Base-by-base conservation (phyloP, 2,329 filamentous ascomycete genomes). In the Penicillium sp. region DNA sequence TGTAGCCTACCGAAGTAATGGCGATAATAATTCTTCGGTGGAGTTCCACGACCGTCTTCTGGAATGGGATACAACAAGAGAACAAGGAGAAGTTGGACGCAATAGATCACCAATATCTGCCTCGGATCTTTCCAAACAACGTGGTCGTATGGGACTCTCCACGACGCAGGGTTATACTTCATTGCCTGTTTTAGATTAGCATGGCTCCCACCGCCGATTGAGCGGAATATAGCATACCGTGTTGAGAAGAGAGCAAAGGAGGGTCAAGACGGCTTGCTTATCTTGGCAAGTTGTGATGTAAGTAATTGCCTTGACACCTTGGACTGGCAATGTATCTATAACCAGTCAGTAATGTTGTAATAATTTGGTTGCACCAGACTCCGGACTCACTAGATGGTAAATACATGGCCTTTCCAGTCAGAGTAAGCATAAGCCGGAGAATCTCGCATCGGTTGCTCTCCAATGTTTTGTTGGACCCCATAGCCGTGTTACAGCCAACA, bases 391-490 rank as follows among this genome's bases (percentile, higher is more conserved):
- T 89, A 10, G 92, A 86, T 45, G 90, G 88, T 81, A 92, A 89
- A 74, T 97, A 99, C 88, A 99, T 91, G 71, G 92, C 93, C 75
- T 93, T 91, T 73, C 93, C 91, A 13, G 91, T 86, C 61, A 99
- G 77, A 0, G 92, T 92, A 63, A 99, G 81, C 41, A 99, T 83
- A 57, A 99, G 80, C 23, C 93, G 86, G 67, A 97, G 76, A 31
- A 97, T 89, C 76, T 99, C 94, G 64, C 89, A 92, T 58, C 94
- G 86, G 75, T 97, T 97, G 77, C 84, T 96, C 78, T 99, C 94
- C 58, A 91, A 89, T 68, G 97, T 93, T 73, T 91, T 96, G 52
- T 88, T 97, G 4, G 92, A 93, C 10, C 88, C 88, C 66, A 96
- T 87, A 6, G 92, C 86, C 17, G 89, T 90, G 74, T 96, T 96